Evolutionary conservation across 441 rosid species (phyloP), one percentile per base, ranked within the genome.

Genomic region (Omphalea diandra): DNA sequence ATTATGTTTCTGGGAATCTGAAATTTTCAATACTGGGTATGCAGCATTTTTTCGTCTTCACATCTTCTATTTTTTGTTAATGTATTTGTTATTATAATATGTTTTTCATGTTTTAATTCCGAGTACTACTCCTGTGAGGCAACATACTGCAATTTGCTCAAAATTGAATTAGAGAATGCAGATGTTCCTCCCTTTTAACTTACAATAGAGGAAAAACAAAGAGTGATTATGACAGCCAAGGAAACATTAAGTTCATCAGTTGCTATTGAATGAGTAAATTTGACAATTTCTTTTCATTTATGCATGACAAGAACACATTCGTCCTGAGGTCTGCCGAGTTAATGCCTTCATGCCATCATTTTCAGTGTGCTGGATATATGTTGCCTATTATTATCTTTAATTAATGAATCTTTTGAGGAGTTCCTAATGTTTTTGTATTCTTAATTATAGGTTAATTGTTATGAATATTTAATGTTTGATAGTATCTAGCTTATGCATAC

Each of bases 71-170:
- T 29, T 68, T 60, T 27, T 53, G 74, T 53, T 32, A 17, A 11
- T 27, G 47, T 44, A 35, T 49, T 52, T 69, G 63, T 59, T 11
- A 2, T 65, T 12, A 7, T 77, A 47, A 69, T 60, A 27, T 32
- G 5, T 52, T 54, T 55, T 63, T 63, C 40, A 69, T 33, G 36
- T 63, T 61, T 80, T 70, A 52, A 72, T 73, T 77, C 84, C 62
- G 93, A 90, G 76, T 93, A 93, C 80, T 95, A 89, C 80, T 91
- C 97, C 66, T 93, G 97, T 83, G 99, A 95, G 52, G 98, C 99
- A 80, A 88, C 88, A 26, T 93, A 91, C 76, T 97, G 98, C 75
- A 89, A 86, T 70, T 93, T 97, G 98, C 97, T 95, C 77, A 87
- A 91, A 82, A 78, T 87, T 73, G 87, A 93, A 67, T 65, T 90